These are phyloP conservation scores for Castanea sativa DNA, from an alignment of 306 rosid genomes.

Conservation along the genomic window DNA sequence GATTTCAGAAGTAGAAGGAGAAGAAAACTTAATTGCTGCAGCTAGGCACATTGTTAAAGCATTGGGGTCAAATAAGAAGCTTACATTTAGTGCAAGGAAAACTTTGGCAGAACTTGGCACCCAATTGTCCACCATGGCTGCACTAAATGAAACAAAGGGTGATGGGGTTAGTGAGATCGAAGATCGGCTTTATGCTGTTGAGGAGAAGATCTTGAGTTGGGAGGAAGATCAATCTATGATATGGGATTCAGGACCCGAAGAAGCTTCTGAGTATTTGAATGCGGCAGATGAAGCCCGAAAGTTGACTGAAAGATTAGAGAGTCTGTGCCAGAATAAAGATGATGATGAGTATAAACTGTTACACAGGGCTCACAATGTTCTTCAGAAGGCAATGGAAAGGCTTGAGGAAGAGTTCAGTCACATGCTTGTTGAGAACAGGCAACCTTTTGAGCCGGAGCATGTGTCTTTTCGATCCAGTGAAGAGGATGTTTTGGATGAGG, in stretches of 20 bases:
- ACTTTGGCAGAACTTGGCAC: slow-evolving; percentile 71
- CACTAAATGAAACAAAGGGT: slow-evolving; percentile 29
- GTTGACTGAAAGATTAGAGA: slow-evolving; percentile 56
- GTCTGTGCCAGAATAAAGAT: slow-evolving; percentile 46
- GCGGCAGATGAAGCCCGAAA: slow-evolving; percentile 57
- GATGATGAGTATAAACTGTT: slow-evolving; percentile 43
- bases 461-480: slow-evolving; percentile 70
- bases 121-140: slow-evolving; percentile 49
- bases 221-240: slow-evolving; percentile 75
- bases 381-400: slow-evolving; percentile 82
- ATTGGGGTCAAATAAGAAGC: slow-evolving; percentile 61
- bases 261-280: slow-evolving; percentile 57
- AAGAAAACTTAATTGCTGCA: slow-evolving; percentile 67
- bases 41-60: slow-evolving; percentile 64
- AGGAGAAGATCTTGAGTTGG: slow-evolving; percentile 68
- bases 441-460: slow-evolving; percentile 68
- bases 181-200: slow-evolving; percentile 39
- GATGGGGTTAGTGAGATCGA: slow-evolving; percentile 38
- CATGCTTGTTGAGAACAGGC: slow-evolving; percentile 69
- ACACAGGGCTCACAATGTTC: slow-evolving; percentile 62
- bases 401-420: slow-evolving; percentile 78
- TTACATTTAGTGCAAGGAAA: slow-evolving; percentile 59
- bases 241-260: slow-evolving; percentile 69
- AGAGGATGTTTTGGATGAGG: slow-evolving; percentile 59
- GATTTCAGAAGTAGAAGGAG: slow-evolving; percentile 60